phyloP scores from a whole-genome alignment of 495 filamentous ascomycete species.

The Niebla homalea region DNA sequence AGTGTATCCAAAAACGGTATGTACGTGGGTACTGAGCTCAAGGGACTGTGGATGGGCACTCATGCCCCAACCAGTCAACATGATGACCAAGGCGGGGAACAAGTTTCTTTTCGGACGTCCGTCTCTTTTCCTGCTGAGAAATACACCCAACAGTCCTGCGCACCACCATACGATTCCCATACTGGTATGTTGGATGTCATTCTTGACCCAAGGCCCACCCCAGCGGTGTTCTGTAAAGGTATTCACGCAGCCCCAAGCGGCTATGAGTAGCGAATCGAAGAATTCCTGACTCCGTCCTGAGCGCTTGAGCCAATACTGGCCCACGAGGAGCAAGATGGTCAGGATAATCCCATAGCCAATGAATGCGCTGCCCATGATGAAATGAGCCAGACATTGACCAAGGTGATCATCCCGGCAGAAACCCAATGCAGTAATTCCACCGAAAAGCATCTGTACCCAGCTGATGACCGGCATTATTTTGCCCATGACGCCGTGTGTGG shows the following conservation, averaged over 20 bases:
- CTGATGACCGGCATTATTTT: slow-evolving; percentile 75
- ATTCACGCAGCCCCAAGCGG: slow-evolving; percentile 90
- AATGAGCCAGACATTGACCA: slow-evolving; percentile 90
- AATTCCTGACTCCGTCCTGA: slow-evolving; percentile 91
- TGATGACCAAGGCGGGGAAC: slow-evolving; percentile 78
- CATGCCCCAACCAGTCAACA: slow-evolving; percentile 94
- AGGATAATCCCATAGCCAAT: slow-evolving; percentile 86
- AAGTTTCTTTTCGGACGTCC: slow-evolving; percentile 85
- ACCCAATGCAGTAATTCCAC: slow-evolving; percentile 84
- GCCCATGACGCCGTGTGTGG: slow-evolving; percentile 67
- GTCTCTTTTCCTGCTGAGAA: slow-evolving; percentile 71
- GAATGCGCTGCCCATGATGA: slow-evolving; percentile 97
- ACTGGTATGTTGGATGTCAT: slow-evolving; percentile 90
- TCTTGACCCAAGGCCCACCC: slow-evolving; percentile 80
- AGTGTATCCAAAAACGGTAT: slow-evolving; percentile 87
- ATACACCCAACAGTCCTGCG: slow-evolving; percentile 81
- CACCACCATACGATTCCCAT: slow-evolving; percentile 99
- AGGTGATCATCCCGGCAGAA: slow-evolving; percentile 87
- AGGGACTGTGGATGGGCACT: slow-evolving; percentile 71
- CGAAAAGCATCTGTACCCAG: slow-evolving; percentile 96
- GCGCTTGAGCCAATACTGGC: slow-evolving; percentile 72
- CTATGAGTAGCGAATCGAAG: slow-evolving; percentile 85
- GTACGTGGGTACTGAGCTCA: slow-evolving; percentile 75
- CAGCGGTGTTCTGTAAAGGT: slow-evolving; percentile 97
- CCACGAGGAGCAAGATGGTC: slow-evolving; percentile 74